Evolutionary conservation across 805 yeast species (phyloP).

Genomic region (Spathaspora gorwiae): DNA sequence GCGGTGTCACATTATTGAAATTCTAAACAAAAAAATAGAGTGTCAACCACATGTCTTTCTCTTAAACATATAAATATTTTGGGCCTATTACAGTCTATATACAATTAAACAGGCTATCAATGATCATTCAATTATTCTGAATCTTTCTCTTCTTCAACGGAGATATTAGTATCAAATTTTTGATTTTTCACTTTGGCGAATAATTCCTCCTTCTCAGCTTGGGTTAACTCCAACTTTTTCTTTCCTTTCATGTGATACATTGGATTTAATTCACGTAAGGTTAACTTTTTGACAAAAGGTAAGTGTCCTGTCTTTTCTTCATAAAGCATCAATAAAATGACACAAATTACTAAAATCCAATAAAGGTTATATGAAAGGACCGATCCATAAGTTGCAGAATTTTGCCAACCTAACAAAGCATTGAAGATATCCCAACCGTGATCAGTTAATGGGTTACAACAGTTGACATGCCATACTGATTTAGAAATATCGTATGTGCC

Average conservation of each 20-base stretch:
- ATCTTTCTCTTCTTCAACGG: constrained; percentile 12
- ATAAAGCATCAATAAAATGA: constrained; percentile 62
- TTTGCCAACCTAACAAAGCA: constrained; percentile 94
- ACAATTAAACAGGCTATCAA: too few species aligned
- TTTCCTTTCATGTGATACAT: constrained; percentile 66
- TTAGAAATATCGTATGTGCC: constrained; percentile 83
- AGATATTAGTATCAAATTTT: constrained; percentile 7
- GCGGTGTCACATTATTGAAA: too few species aligned
- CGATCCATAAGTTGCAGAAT: constrained; percentile 91
- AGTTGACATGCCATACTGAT: constrained; percentile 93
- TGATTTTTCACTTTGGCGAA: constrained; percentile 26
- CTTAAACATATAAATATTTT: too few species aligned
- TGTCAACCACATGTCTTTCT: too few species aligned
- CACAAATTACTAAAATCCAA: constrained; percentile 55
- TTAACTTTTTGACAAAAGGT: constrained; percentile 55
- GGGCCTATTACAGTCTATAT: too few species aligned
- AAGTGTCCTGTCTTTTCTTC: constrained; percentile 83
- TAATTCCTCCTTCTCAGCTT: constrained; percentile 31
- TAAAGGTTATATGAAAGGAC: constrained; percentile 83
- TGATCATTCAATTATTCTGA: not conserved
- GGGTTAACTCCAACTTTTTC: constrained; percentile 44
- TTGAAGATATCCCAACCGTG: constrained; percentile 98
- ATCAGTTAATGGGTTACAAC: constrained; percentile 90
- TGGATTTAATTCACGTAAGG: constrained; percentile 54
- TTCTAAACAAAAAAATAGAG: too few species aligned